Conservation (phyloP, 192 early-diverging fungal genomes). For the Coemansia umbellata region DNA sequence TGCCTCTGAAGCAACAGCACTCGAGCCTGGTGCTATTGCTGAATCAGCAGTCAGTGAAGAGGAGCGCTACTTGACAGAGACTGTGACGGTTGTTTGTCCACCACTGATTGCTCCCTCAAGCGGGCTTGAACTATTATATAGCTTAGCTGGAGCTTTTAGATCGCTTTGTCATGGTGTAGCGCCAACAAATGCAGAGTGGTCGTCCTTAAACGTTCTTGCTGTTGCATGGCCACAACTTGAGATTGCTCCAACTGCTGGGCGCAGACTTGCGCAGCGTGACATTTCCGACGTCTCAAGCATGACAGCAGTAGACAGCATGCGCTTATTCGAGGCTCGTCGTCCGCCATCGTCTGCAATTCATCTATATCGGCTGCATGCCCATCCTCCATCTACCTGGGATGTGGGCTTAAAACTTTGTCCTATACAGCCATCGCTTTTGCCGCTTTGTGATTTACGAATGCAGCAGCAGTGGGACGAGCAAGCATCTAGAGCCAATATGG, state of each 20-base stretch:
- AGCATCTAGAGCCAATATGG: conserved; percentile 32
- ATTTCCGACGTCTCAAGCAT: conserved; percentile 34
- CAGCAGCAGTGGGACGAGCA: conserved; percentile 47
- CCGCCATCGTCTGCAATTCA: conserved; percentile 42
- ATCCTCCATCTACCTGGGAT: conserved; percentile 39
- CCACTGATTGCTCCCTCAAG: conserved; percentile 13
- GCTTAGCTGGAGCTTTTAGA: conserved; percentile 31
- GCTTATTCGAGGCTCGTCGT: conserved; percentile 24
- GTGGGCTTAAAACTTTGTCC: conserved; percentile 11
- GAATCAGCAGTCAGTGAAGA: conserved; percentile 7
- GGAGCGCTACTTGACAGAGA: conserved; percentile 33
- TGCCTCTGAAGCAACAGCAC: background rate
- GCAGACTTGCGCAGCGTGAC: conserved; percentile 44
- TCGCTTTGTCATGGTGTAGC: conserved; percentile 39
- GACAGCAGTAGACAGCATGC: conserved; percentile 32
- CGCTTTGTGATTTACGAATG: conserved; percentile 46
- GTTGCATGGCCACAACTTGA: conserved; percentile 50
- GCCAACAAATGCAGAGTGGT: conserved; percentile 49
- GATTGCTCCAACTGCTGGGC: conserved; percentile 10
- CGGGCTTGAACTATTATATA: conserved; percentile 35
- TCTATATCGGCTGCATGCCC: conserved; percentile 40
- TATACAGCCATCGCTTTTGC: conserved; percentile 44
- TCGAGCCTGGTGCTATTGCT: background rate
- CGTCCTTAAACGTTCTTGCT: conserved; percentile 44
- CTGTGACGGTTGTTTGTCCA: conserved; percentile 29